These are phyloP conservation scores for Carex littledalei DNA, from an alignment of 176 grass and related monocot species.

Conservation along the genomic window DNA sequence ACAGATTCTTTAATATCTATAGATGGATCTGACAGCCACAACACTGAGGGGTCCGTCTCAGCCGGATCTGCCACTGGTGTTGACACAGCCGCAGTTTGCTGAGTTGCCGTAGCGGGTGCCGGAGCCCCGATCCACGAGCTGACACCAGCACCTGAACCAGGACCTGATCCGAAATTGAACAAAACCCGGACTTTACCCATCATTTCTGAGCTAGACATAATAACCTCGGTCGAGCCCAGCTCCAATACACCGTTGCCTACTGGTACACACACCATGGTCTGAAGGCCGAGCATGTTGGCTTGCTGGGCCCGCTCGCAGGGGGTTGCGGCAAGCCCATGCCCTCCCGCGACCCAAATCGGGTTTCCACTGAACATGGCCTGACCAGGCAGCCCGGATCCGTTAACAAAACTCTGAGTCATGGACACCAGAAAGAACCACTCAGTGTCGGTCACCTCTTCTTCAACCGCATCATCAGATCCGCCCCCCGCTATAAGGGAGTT, in stretches of 20 bases:
- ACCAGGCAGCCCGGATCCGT: slow-evolving; percentile 42
- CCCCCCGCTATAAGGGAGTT: slow-evolving; percentile 72
- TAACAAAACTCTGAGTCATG: slow-evolving; percentile 84
- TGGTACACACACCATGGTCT: slow-evolving; percentile 92
- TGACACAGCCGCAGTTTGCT: neutral
- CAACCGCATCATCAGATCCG: slow-evolving; percentile 51
- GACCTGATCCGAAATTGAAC: slow-evolving; percentile 48
- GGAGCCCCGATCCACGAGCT: neutral
- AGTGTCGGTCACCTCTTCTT: slow-evolving; percentile 91
- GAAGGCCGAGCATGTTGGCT: slow-evolving; percentile 60
- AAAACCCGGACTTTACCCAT: slow-evolving; percentile 52
- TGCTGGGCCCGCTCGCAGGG: slow-evolving; percentile 72
- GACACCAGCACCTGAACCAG: neutral
- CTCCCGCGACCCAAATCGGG: slow-evolving; percentile 47
- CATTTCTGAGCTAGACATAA: slow-evolving; percentile 57
- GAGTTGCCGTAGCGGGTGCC: neutral
- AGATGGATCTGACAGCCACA: slow-evolving; percentile 73
- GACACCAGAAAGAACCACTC: slow-evolving; percentile 99
- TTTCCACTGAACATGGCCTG: slow-evolving; percentile 45
- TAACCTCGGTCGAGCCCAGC: slow-evolving; percentile 77
- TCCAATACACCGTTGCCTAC: slow-evolving; percentile 75
- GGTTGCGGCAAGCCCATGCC: slow-evolving; percentile 25
- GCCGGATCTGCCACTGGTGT: slow-evolving; percentile 23
- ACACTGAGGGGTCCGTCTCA: slow-evolving; percentile 73
- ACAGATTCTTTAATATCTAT: slow-evolving; percentile 70